Conservation (phyloP, 2,329 filamentous ascomycete species). For the Teratosphaeria nubilosa region DNA sequence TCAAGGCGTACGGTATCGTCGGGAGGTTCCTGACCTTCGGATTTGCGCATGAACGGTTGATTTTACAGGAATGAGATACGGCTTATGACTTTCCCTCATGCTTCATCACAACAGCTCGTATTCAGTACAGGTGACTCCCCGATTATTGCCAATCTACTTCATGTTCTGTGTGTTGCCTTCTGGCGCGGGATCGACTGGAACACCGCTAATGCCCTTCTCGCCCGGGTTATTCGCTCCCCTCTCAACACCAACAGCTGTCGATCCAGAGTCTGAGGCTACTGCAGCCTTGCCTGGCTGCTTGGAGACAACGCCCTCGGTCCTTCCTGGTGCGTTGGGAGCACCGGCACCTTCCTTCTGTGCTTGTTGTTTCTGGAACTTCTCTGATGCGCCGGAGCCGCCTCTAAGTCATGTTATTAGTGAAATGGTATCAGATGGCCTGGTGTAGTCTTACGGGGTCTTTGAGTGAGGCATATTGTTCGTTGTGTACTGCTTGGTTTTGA, state of each 20-base stretch:
- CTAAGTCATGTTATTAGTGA: slow-evolving; percentile 10
- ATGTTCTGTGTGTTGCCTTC: slow-evolving; percentile 15
- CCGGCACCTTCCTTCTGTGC: slow-evolving; percentile 25
- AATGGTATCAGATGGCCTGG: not conserved
- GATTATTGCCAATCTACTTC: slow-evolving; percentile 8
- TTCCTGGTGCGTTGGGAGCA: slow-evolving; percentile 23
- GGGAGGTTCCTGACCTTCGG: too few species aligned
- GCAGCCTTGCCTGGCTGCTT: slow-evolving; percentile 21
- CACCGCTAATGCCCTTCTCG: slow-evolving; percentile 26
- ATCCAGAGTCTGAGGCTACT: slow-evolving; percentile 26
- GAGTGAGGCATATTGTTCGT: slow-evolving; percentile 9
- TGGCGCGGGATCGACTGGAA: slow-evolving; percentile 16
- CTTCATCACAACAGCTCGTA: not conserved
- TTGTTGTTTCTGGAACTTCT: slow-evolving; percentile 27
- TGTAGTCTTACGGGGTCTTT: slow-evolving; percentile 14
- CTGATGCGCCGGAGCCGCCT: slow-evolving; percentile 22
- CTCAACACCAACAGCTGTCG: slow-evolving; percentile 22
- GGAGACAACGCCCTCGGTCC: slow-evolving; percentile 14
- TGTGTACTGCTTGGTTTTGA: slow-evolving; percentile 1
- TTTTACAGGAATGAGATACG: not conserved
- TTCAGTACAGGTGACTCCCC: not conserved
- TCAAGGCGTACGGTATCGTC: not conserved
- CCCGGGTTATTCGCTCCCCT: slow-evolving; percentile 22
- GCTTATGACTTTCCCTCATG: not conserved
- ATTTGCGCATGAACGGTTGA: not conserved